Evolutionary conservation across 2,329 filamentous ascomycete genomes (phyloP), one percentile per base, ranked within the genome.

Genomic region (Penicillium sp.): DNA sequence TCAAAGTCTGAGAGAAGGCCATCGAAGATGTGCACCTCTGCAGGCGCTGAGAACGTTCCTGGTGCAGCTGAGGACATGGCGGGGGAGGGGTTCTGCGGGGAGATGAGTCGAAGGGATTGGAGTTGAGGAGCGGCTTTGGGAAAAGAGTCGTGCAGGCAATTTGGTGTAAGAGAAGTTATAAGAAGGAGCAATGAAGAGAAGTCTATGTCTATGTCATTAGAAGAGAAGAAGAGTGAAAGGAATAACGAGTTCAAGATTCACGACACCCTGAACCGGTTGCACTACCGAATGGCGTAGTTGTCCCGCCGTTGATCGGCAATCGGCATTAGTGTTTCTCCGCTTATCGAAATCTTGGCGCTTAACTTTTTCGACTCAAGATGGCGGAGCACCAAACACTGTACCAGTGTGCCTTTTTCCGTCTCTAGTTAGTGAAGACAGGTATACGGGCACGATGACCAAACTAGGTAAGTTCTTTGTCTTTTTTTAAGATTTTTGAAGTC

Each of bases 1-100:
- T 81, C 78, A 66, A 81, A 81, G 63, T 81, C 78, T 54, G 80
- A 80, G n/a, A 81, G 73, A 3, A 81, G 58, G 8, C 76, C 78
- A 63, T 79, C 73, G 52, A 79, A 78, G 31, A 71, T 69, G 59
- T 73, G 68, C 35, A 73, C 61, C 63, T 79, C 71, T 31, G 75
- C 61, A 50, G 76, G 72, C 28, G 74, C 78, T 56, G 77, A 77
- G 65, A 79, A 80, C 1, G 74, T 72, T 57, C 69, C 67, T 57
- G 69, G 67, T 42, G 70, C 58, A 35, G 67, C 53, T 45, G 68
- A 69, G 37, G 74, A 63, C 75, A 77, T 77, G 61, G 63, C 58
- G 64, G 57, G 67, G 62, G 55, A 58, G 56, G 60, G 51, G 59
- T 59, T 54, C 59, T 58, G 62, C 53, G 52, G 60, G 60, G 53